Evolutionary conservation across 2,329 filamentous ascomycete genomes (phyloP).

Genomic region (Aspergillus niger): DNA sequence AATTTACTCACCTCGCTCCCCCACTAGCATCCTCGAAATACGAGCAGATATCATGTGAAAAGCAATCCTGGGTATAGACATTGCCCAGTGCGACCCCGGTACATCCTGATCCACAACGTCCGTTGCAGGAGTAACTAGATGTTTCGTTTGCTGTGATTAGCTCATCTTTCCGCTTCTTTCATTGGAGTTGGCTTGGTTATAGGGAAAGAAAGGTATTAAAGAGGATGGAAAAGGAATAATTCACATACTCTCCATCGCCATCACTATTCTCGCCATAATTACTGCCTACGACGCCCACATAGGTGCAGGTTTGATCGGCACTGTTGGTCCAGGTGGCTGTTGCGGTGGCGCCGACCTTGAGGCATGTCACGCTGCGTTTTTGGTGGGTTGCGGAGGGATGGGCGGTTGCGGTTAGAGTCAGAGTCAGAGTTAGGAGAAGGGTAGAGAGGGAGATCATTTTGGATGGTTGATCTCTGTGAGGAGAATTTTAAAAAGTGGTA

Average conservation of each 20-base stretch:
- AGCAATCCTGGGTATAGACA: constrained; percentile 24
- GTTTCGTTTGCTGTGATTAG: background rate
- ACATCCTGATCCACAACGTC: constrained; percentile 22
- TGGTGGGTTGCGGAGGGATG: background rate
- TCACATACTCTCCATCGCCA: constrained; percentile 17
- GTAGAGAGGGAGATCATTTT: background rate
- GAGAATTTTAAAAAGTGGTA: background rate
- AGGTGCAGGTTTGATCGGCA: constrained; percentile 16
- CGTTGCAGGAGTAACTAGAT: constrained; percentile 23
- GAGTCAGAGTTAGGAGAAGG: background rate
- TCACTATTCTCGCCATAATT: constrained; percentile 18
- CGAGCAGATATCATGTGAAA: constrained; percentile 25
- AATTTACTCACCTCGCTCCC: constrained; percentile 12
- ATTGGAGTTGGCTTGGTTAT: too few species aligned
- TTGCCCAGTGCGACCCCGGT: constrained; percentile 16
- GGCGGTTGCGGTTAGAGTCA: background rate
- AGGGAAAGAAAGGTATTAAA: too few species aligned
- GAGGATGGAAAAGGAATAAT: background rate
- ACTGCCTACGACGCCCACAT: constrained; percentile 18
- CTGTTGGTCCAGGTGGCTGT: constrained; percentile 21
- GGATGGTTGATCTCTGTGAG: background rate
- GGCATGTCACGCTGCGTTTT: constrained; percentile 19
- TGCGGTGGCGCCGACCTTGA: constrained; percentile 18
- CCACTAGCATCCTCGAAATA: constrained; percentile 22
- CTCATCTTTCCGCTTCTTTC: too few species aligned